Conservation (phyloP, 1,284 basidiomycete genomes). For the Golubevia pallescens region DNA sequence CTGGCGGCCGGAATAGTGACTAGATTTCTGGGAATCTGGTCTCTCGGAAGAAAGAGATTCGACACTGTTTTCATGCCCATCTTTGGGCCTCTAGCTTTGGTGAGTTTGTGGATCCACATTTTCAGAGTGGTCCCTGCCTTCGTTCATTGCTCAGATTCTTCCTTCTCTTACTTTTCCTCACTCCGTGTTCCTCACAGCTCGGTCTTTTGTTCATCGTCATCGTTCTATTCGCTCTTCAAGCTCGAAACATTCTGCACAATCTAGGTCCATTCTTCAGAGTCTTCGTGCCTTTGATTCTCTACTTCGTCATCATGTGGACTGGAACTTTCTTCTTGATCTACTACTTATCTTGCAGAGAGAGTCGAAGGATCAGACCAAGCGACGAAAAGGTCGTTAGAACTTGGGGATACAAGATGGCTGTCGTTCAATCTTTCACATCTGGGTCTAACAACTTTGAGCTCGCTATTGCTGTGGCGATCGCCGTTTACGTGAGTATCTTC, state of each 20-base stretch:
- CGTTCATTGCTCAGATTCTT: too few relatives aligned
- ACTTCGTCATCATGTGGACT: conserved; percentile 81
- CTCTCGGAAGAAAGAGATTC: conserved; percentile 68
- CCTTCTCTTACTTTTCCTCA: too few relatives aligned
- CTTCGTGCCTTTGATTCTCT: conserved; percentile 75
- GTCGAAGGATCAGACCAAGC: conserved; percentile 65
- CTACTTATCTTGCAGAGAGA: conserved; percentile 65
- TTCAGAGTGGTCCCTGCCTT: too few relatives aligned
- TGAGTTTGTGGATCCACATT: conserved; percentile 70
- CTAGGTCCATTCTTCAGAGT: conserved; percentile 53
- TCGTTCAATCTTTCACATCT: conserved; percentile 67
- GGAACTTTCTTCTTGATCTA: conserved; percentile 72
- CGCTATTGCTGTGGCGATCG: conserved; percentile 81
- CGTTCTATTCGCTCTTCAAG: conserved; percentile 78
- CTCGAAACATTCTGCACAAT: conserved; percentile 16
- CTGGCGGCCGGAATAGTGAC: conserved; percentile 75
- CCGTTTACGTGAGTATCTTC: conserved; percentile 77
- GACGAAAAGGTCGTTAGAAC: conserved; percentile 74
- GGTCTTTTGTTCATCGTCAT: conserved; percentile 71
- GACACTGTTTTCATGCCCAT: conserved; percentile 72
- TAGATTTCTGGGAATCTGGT: conserved; percentile 69
- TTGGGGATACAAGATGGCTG: conserved; percentile 63
- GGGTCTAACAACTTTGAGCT: conserved; percentile 69
- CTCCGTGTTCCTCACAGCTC: neutral
- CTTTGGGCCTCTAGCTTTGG: conserved; percentile 75